phyloP scores from a whole-genome alignment of 306 rosid species.

The Psophocarpus tetragonolobus region DNA sequence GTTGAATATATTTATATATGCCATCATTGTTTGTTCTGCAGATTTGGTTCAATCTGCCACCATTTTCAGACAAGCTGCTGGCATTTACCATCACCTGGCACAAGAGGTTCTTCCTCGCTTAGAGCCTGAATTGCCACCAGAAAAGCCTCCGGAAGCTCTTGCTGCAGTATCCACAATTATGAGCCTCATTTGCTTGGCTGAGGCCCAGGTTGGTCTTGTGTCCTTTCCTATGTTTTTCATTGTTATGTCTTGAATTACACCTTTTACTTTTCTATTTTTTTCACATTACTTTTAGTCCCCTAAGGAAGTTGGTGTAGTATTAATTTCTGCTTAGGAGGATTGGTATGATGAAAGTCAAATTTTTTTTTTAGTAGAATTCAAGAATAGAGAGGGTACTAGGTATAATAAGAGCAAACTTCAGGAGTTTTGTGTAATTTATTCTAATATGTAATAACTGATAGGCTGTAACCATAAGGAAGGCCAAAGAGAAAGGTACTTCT shows the following conservation, averaged over 20 bases:
- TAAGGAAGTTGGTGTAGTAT: too few relatives aligned
- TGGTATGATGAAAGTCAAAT: too few relatives aligned
- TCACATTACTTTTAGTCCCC: too few relatives aligned
- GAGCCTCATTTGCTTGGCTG: conserved; percentile 79
- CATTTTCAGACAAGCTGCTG: conserved; percentile 75
- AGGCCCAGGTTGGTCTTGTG: conserved; percentile 67
- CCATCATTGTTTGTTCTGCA: conserved; percentile 39
- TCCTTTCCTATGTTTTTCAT: conserved; percentile 10
- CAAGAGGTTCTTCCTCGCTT: conserved; percentile 57
- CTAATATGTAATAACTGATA: conserved; percentile 31
- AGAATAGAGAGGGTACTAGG: too few relatives aligned
- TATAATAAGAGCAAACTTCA: too few relatives aligned
- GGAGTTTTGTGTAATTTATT: too few relatives aligned
- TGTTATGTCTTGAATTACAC: not conserved
- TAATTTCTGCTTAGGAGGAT: too few relatives aligned
- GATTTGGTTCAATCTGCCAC: conserved; percentile 71
- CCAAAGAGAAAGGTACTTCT: conserved; percentile 70
- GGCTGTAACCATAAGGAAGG: conserved; percentile 77
- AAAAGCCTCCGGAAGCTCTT: conserved; percentile 65
- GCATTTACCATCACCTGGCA: conserved; percentile 71
- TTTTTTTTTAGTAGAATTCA: too few relatives aligned
- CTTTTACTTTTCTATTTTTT: too few relatives aligned
- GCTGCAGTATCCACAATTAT: conserved; percentile 55
- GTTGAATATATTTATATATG: conserved; percentile 13
- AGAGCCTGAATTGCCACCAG: conserved; percentile 41